Conservation (phyloP, 495 filamentous ascomycete genomes). For the Penicillium ochrochloron region DNA sequence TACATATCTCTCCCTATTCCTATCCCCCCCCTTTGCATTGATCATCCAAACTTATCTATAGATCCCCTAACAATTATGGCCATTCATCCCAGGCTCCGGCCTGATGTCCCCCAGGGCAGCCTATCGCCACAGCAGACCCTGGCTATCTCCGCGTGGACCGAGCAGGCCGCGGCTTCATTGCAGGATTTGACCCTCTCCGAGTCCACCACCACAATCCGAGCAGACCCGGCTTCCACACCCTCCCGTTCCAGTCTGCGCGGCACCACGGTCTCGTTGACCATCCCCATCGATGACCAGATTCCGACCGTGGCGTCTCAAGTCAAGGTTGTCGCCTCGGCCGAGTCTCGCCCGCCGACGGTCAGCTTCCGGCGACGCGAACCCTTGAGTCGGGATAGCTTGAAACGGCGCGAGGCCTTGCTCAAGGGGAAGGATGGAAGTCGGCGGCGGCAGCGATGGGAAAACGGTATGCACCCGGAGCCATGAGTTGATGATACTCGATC, state of each 20-base stretch:
- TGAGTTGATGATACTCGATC: background rate
- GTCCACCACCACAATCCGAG: slow-evolving; percentile 18
- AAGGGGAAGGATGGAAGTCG: slow-evolving; percentile 93
- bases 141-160: slow-evolving; percentile 58
- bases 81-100: slow-evolving; percentile 45
- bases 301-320: slow-evolving; percentile 28
- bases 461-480: slow-evolving; percentile 63
- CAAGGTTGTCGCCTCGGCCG: slow-evolving; percentile 26
- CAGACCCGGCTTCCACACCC: slow-evolving; percentile 27
- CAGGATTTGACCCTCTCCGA: slow-evolving; percentile 48
- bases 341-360: slow-evolving; percentile 35
- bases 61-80: slow-evolving; percentile 35
- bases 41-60: background rate
- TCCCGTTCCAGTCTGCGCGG: slow-evolving; percentile 41
- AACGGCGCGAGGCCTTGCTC: slow-evolving; percentile 76
- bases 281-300: slow-evolving; percentile 55
- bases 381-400: slow-evolving; percentile 63
- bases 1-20: slow-evolving; percentile 1
- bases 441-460: slow-evolving; percentile 90
- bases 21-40: background rate
- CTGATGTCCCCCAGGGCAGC: slow-evolving; percentile 31
- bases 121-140: slow-evolving; percentile 50
- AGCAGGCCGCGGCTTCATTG: slow-evolving; percentile 52
- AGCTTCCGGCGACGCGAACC: slow-evolving; percentile 51
- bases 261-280: slow-evolving; percentile 48